Evolutionary conservation across 139 green algal species (phyloP).

Genomic region (Pleodorina starrii): DNA sequence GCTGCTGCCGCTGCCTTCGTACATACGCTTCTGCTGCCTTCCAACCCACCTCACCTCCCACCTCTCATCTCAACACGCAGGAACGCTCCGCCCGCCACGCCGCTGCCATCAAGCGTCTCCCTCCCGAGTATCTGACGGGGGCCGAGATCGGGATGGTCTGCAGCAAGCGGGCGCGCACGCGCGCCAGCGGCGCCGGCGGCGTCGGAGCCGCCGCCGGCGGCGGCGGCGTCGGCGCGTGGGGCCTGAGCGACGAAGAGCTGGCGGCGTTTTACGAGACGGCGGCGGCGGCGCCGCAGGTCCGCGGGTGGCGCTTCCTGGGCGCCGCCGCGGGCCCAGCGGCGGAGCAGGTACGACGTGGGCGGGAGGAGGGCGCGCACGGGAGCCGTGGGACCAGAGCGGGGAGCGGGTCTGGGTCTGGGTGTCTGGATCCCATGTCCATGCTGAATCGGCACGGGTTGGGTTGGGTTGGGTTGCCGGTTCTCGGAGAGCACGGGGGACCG

Average conservation of each 20-base stretch:
- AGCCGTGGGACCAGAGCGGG: too few relatives aligned
- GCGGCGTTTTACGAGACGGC: slow-evolving; percentile 10
- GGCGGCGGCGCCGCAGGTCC: slow-evolving; percentile 2
- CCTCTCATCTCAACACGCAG: background rate
- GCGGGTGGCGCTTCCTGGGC: slow-evolving; percentile 39
- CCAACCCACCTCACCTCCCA: too few relatives aligned
- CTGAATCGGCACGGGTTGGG: too few relatives aligned
- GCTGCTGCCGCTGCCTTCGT: too few relatives aligned
- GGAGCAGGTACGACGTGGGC: slow-evolving; percentile 2
- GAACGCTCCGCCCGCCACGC: slow-evolving; percentile 25
- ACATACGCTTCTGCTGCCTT: too few relatives aligned
- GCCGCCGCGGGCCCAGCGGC: background rate
- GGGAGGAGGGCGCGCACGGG: too few relatives aligned
- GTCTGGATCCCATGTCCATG: too few relatives aligned
- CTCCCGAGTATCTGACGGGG: background rate
- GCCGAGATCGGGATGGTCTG: background rate
- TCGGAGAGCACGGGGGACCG: too few relatives aligned
- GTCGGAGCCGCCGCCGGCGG: background rate
- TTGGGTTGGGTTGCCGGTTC: too few relatives aligned
- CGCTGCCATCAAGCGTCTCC: slow-evolving; percentile 15
- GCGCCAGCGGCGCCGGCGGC: background rate
- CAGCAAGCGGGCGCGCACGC: slow-evolving; percentile 14
- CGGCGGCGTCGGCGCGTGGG: background rate
- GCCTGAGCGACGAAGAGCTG: background rate
- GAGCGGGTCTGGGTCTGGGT: too few relatives aligned